These are phyloP conservation scores for Amanita pseudoporphyria DNA, from an alignment of 768 basidiomycete species.

Conservation along the genomic window DNA sequence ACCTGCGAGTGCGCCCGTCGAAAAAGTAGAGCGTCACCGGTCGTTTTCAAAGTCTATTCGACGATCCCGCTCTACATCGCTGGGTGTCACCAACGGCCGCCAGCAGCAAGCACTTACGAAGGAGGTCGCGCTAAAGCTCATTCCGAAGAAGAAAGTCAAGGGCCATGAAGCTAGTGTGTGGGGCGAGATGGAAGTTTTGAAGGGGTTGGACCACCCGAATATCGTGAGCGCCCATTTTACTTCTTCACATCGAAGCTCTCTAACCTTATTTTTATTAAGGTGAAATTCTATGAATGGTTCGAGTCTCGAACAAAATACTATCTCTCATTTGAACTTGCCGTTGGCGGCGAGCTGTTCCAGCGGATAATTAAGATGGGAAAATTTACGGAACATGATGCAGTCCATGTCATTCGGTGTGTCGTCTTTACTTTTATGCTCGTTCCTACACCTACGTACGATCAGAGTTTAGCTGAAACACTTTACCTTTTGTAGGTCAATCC, in stretches of 20 bases:
- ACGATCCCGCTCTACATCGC: constrained; percentile 3
- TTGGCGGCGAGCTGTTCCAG: constrained; percentile 92
- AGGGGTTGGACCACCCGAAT: constrained; percentile 84
- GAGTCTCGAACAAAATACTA: constrained; percentile 93
- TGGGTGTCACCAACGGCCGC: constrained; percentile 13
- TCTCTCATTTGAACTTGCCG: constrained; percentile 89
- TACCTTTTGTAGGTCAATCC: constrained; percentile 46
- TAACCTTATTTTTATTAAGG: constrained; percentile 33
- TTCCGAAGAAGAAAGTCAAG: constrained; percentile 92
- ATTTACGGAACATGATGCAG: constrained; percentile 90
- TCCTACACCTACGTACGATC: not conserved
- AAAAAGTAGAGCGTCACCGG: constrained; percentile 5
- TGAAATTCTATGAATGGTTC: constrained; percentile 96
- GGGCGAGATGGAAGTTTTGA: constrained; percentile 90
- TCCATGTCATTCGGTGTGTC: constrained; percentile 56
- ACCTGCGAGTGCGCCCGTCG: not conserved
- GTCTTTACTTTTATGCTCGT: not conserved
- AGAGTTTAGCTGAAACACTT: not conserved
- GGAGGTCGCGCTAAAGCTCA: constrained; percentile 83
- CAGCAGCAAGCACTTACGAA: constrained; percentile 29
- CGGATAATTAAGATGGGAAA: constrained; percentile 78
- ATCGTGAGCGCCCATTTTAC: constrained; percentile 45
- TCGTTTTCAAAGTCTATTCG: constrained; percentile 11
- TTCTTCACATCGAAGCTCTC: not conserved
- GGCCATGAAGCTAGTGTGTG: constrained; percentile 84